phyloP scores from a whole-genome alignment of 2,329 filamentous ascomycete species.

The Purpureocillium lavendulum region DNA sequence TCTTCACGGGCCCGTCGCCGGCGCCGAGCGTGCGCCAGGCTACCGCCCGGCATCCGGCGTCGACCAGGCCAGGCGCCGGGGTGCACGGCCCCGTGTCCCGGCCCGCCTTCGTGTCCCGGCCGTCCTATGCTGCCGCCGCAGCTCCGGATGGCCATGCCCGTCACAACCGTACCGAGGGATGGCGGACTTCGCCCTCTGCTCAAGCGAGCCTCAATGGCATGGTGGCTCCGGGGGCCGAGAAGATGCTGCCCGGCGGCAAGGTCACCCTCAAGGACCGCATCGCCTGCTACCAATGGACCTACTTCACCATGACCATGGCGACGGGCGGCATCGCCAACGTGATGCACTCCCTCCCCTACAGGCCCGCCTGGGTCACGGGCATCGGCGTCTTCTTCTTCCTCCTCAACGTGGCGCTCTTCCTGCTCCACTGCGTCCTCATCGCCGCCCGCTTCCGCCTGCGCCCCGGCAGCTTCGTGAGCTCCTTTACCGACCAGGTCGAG shows the following conservation, averaged over 20 bases:
- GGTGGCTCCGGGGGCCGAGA: constrained; percentile 21
- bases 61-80: background rate
- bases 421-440: constrained; percentile 56
- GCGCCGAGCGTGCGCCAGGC: constrained; percentile 2
- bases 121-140: background rate
- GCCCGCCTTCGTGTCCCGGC: background rate
- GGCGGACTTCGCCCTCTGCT: background rate
- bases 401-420: constrained; percentile 54
- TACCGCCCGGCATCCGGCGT: too few species aligned
- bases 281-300: constrained; percentile 59
- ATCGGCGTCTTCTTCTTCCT: constrained; percentile 55
- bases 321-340: constrained; percentile 49
- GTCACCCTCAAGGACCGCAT: constrained; percentile 42
- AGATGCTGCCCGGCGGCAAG: constrained; percentile 14
- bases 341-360: constrained; percentile 26
- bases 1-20: constrained; percentile 14
- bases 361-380: constrained; percentile 44
- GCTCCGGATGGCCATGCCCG: background rate
- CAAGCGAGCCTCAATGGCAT: constrained; percentile 22
- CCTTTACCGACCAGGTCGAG: constrained; percentile 70
- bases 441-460: constrained; percentile 60
- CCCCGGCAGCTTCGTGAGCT: constrained; percentile 61
- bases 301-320: constrained; percentile 57
- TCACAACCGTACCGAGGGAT: too few species aligned
- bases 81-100: background rate